Percentiles rank a stretch among this genome's conserved stretches.
phyloP scores from a whole-genome alignment of 2,329 filamentous ascomycete genomes.

The Paecilomyces niveus region DNA sequence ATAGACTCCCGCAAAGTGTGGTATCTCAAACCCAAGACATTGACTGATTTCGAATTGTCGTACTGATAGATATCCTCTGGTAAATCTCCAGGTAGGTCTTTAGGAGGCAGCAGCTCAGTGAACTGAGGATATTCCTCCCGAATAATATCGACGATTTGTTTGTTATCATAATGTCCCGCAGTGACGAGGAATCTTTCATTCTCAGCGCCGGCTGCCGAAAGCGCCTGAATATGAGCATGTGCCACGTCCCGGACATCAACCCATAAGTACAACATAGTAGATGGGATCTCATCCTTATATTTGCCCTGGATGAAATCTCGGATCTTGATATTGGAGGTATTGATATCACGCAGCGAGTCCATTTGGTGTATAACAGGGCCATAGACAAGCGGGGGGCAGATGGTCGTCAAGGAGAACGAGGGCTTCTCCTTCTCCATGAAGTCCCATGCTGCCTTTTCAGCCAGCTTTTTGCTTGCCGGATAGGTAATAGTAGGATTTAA shows the following conservation, averaged over 20 bases:
- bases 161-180: constrained; percentile 36
- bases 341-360: constrained; percentile 56
- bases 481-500: constrained; percentile 31
- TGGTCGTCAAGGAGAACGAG: constrained; percentile 53
- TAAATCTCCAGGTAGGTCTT: constrained; percentile 20
- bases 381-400: constrained; percentile 57
- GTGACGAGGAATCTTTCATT: constrained; percentile 40
- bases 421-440: constrained; percentile 53
- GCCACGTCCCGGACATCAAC: constrained; percentile 47
- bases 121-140: constrained; percentile 37
- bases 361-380: constrained; percentile 60
- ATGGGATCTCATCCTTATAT: constrained; percentile 49
- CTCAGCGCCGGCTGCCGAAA: constrained; percentile 39
- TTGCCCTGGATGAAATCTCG: constrained; percentile 57
- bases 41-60: constrained; percentile 33
- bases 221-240: constrained; percentile 40
- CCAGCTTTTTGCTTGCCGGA: constrained; percentile 54
- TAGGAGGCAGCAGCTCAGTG: constrained; percentile 32
- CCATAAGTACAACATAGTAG: constrained; percentile 54
- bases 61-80: constrained; percentile 23
- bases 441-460: constrained; percentile 61
- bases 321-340: constrained; percentile 66
- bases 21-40: constrained; percentile 37
- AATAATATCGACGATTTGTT: constrained; percentile 34
- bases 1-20: constrained; percentile 29